Base-by-base conservation (phyloP, 2,329 filamentous ascomycete genomes). In the Aspergillus novofumigatus region DNA sequence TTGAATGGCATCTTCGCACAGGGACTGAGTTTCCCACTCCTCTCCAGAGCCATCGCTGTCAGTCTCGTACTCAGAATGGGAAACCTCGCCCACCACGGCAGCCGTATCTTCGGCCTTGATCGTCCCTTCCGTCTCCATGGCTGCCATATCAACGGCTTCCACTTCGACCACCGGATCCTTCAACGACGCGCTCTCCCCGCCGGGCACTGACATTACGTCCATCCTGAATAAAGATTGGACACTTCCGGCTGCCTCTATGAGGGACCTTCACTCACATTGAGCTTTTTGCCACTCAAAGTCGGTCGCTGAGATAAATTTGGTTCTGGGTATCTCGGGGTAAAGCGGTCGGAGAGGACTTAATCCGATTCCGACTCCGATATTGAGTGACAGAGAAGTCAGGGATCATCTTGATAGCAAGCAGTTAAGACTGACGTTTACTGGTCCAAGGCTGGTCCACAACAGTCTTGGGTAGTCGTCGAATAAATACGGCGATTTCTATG, bases 1-100 rank as follows among this genome's bases (percentile, higher is more conserved):
- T 55, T 86, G 82, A 53, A 89, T 76, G 35, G 81, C 78, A 65
- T 88, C 86, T 60, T 85, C 84, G 59, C 85, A 86, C 2, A 88
- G 72, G 26, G 85, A 88, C 62, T 87, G 82, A 5, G 81, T 82
- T 64, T 87, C 86, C 85, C 84, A 87, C 11, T 80, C 67, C 32
- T 75, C 74, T 41, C 59, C 68, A 11, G 69, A 70, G 56, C 65
- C 69, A 54, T 74, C 72, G 56, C 73, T 72, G 42, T 72, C 68
- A 8, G 68, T 66, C 55, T 73, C 72, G 51, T 67, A 67, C 35
- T 74, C 69, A 14, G 71, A 74, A 42, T 66, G 64, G 28, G 68
- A 69, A 51, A 70, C 67, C 55, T 72, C 68, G 26, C 65, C 65
- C 55, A 70, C 66, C 53, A 70, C 56, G 54, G 69, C 64, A 53